These are phyloP conservation scores for Annulohypoxylon moriforme DNA, from an alignment of 495 filamentous ascomycete species.

Conservation along the genomic window DNA sequence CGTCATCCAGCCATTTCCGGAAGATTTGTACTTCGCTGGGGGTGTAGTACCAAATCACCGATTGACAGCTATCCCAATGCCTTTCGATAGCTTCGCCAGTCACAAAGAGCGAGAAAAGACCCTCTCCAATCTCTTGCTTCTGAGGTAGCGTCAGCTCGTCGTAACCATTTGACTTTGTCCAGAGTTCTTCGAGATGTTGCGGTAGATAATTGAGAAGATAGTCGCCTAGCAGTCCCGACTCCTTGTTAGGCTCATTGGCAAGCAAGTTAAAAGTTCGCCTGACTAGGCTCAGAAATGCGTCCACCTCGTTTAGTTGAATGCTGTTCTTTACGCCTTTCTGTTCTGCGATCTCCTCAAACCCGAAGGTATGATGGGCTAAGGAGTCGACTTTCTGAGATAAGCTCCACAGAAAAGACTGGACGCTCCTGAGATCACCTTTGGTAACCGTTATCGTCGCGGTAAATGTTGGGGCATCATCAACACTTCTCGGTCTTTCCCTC, in stretches of 20 bases:
- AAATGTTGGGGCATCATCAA: slow-evolving; percentile 41
- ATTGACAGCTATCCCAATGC: slow-evolving; percentile 36
- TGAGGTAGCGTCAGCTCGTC: slow-evolving; percentile 38
- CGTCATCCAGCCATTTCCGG: slow-evolving; percentile 20
- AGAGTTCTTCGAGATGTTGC: slow-evolving; percentile 24
- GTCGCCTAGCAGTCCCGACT: neutral
- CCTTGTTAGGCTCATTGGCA: slow-evolving; percentile 3
- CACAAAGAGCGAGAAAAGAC: slow-evolving; percentile 41
- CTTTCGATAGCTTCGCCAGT: slow-evolving; percentile 34
- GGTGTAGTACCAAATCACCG: neutral
- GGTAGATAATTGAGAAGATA: slow-evolving; percentile 23
- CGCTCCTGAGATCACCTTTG: slow-evolving; percentile 38
- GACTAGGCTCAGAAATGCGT: slow-evolving; percentile 41
- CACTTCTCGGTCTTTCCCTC: slow-evolving; percentile 29
- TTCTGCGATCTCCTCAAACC: slow-evolving; percentile 12
- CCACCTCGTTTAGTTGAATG: slow-evolving; percentile 41
- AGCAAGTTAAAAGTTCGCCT: slow-evolving; percentile 39
- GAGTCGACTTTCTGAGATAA: slow-evolving; percentile 30
- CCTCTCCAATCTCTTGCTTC: slow-evolving; percentile 44
- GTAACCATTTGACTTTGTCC: slow-evolving; percentile 28
- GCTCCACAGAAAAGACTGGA: slow-evolving; percentile 43
- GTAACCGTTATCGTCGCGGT: slow-evolving; percentile 43
- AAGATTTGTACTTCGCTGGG: neutral
- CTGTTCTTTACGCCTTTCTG: slow-evolving; percentile 19
- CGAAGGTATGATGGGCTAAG: slow-evolving; percentile 14